Conservation (phyloP, 768 basidiomycete genomes). For the Suillus tomentosus region DNA sequence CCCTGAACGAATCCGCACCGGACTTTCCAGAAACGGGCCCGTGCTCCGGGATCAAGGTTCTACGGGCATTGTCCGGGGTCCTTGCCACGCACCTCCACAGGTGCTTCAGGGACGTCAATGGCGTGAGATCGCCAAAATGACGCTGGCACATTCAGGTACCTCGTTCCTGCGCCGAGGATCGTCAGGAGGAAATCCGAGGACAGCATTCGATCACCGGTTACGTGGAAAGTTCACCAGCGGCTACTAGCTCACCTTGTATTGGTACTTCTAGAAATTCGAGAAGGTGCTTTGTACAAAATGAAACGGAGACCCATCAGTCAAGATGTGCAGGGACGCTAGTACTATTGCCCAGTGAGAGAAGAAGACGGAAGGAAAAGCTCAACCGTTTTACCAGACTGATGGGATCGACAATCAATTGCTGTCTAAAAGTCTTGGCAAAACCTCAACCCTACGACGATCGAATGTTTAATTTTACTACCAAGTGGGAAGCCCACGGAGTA, state of each 20-base stretch:
- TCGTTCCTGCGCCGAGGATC: conserved; percentile 32
- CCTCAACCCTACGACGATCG: conserved; percentile 12
- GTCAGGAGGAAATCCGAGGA: conserved; percentile 31
- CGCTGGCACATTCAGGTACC: conserved; percentile 19
- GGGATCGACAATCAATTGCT: neutral
- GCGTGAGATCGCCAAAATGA: conserved; percentile 29
- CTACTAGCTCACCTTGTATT: conserved; percentile 9
- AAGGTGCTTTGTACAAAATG: conserved; percentile 6
- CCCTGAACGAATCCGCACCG: neutral
- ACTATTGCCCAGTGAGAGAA: neutral
- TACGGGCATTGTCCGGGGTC: conserved; percentile 3
- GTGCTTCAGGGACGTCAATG: conserved; percentile 26
- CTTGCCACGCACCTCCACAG: neutral
- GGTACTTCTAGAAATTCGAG: conserved; percentile 23
- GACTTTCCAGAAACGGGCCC: neutral
- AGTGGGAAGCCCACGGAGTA: neutral
- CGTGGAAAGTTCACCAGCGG: conserved; percentile 13
- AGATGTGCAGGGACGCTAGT: conserved; percentile 7
- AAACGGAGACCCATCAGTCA: conserved; percentile 8
- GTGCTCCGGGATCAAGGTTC: conserved; percentile 1
- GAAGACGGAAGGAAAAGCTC: conserved; percentile 6
- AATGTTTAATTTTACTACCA: neutral
- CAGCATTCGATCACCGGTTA: conserved; percentile 19
- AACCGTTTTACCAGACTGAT: conserved; percentile 3
- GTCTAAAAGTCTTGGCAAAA: conserved; percentile 4